Percentiles rank a stretch among this genome's conserved stretches.
Evolutionary conservation across 2,329 filamentous ascomycete genomes (phyloP).

Genomic region (Claviceps capensis): DNA sequence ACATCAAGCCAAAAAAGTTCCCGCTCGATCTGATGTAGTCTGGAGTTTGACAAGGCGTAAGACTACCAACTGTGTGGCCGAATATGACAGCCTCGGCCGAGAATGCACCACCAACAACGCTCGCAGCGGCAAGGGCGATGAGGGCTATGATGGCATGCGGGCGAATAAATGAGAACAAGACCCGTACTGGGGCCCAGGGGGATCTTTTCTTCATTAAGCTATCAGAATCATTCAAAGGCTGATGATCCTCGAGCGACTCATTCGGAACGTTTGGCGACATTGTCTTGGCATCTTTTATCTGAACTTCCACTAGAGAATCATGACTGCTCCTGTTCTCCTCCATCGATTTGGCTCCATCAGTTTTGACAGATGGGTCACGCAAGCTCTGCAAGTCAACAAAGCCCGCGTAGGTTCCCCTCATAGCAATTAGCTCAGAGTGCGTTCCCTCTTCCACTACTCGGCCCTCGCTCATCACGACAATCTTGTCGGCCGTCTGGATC

Average conservation of each 20-base stretch:
- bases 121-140: not conserved
- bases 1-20: conserved; percentile 41
- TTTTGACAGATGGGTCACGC: conserved; percentile 5
- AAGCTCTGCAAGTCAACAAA: conserved; percentile 23
- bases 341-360: not conserved
- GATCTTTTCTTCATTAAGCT: not conserved
- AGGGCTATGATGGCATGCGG: conserved; percentile 6
- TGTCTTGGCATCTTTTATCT: not conserved
- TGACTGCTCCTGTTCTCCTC: not conserved
- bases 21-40: conserved; percentile 22
- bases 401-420: conserved; percentile 34
- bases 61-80: conserved; percentile 25
- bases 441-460: conserved; percentile 1
- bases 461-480: conserved; percentile 31
- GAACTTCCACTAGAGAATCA: not conserved
- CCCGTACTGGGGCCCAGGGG: not conserved
- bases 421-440: conserved; percentile 4
- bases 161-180: conserved; percentile 1
- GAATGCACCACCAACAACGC: conserved; percentile 41
- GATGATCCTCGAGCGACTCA: not conserved
- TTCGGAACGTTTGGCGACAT: not conserved
- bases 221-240: not conserved
- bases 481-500: conserved; percentile 10
- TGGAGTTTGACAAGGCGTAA: conserved; percentile 33
- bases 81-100: conserved; percentile 40